phyloP scores from a whole-genome alignment of 495 filamentous ascomycete genomes.

The Aspergillus cristatus region DNA sequence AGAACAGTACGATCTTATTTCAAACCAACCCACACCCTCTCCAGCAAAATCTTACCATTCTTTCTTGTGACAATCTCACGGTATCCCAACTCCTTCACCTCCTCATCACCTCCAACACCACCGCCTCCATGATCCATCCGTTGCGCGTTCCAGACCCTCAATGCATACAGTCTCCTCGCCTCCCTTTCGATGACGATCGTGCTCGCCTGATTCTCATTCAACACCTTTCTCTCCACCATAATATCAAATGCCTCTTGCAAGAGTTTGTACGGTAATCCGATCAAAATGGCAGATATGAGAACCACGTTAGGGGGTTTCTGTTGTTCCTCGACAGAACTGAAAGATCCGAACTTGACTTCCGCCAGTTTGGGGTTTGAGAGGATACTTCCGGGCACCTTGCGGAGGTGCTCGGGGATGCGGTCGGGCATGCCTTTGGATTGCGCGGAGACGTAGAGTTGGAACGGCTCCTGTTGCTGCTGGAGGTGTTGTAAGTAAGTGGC shows the following conservation, averaged over 20 bases:
- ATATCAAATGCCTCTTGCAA: constrained; percentile 10
- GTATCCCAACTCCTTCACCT: constrained; percentile 5
- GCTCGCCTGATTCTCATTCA: background rate
- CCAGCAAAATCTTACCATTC: background rate
- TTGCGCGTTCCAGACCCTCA: constrained; percentile 1
- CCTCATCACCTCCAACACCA: background rate
- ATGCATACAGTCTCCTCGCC: constrained; percentile 15
- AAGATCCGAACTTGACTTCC: constrained; percentile 11
- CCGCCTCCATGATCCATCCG: background rate
- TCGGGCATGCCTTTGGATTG: constrained; percentile 11
- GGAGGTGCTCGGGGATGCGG: constrained; percentile 18
- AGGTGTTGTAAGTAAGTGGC: constrained; percentile 4
- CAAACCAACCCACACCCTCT: too few species aligned
- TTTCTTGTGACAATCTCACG: constrained; percentile 3
- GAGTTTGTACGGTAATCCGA: constrained; percentile 13
- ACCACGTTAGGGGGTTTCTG: constrained; percentile 7
- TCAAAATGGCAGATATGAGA: constrained; percentile 17
- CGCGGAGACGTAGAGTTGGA: constrained; percentile 13
- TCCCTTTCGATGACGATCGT: constrained; percentile 20
- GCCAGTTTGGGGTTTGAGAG: constrained; percentile 12
- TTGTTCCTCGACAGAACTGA: constrained; percentile 3
- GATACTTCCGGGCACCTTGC: constrained; percentile 3
- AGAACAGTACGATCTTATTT: too few species aligned
- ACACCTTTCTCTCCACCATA: background rate
- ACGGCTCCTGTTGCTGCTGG: background rate